Evolutionary conservation across 2,329 filamentous ascomycete genomes (phyloP), one percentile per base, ranked within the genome.

Genomic region (Claviceps monticola): DNA sequence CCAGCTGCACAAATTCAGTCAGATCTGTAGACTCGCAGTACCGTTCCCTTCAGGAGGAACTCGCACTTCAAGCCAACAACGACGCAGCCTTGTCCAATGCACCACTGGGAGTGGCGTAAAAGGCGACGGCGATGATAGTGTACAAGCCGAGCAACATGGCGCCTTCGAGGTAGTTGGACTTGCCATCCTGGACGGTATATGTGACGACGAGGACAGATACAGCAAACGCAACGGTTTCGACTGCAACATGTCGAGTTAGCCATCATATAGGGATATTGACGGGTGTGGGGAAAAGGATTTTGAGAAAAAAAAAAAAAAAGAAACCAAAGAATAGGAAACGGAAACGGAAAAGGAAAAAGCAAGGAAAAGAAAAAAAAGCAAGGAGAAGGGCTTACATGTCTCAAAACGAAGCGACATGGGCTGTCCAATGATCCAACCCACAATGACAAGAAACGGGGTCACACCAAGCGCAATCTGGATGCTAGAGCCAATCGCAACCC

Each of bases 391-490:
- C 67, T 64, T 59, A 70, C 68, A 70, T 5, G 65, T 86, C 70
- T 90, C 83, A 62, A 93, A 93, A 63, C 86, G 84, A 43, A 91
- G 74, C 6, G 84, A 84, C 85, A 89, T 88, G 23, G 80, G 76
- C 56, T 80, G 71, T 51, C 76, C 75, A 67, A 87, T 80, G 58
- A 85, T 82, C 86, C 86, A 91, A 55, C 86, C 86, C 39, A 90
- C 74, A 57, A 91, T 81, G 51, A 91, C 86, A 50, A 91, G 72
- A 68, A 86, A 84, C 0, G 86, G 86, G 1, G 86, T 90, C 47
- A 91, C 86, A 45, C 89, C 81, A 46, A 91, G 74, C 21, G 86
- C 86, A 60, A 91, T 91, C 67, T 91, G 86, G 64, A 91, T 82
- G 65, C 83, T 87, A 54, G 83, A 88, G 46, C 86, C 86, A 61